phyloP scores from a whole-genome alignment of 768 basidiomycete species.

The Dentipellis fragilis region DNA sequence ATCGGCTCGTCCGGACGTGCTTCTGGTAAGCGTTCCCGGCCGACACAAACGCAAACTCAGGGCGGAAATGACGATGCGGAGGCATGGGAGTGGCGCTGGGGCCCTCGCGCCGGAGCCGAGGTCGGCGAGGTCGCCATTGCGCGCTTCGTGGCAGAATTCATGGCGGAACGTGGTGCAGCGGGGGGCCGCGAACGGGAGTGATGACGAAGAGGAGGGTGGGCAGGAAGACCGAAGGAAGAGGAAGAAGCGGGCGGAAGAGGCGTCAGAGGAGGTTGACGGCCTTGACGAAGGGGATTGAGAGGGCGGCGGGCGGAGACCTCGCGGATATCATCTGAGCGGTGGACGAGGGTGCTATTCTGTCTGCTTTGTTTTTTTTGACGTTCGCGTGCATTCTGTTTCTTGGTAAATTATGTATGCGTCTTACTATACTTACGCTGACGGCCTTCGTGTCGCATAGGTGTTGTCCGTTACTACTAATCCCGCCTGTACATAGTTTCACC shows the following conservation, averaged over 20 bases:
- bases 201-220: slow-evolving; percentile 12
- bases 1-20: slow-evolving; percentile 34
- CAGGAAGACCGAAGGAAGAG: slow-evolving; percentile 7
- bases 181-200: background rate
- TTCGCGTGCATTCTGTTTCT: slow-evolving; percentile 1
- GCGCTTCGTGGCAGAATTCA: slow-evolving; percentile 72
- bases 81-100: slow-evolving; percentile 80
- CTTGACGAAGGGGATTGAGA: slow-evolving; percentile 47
- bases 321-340: slow-evolving; percentile 23
- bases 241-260: slow-evolving; percentile 17
- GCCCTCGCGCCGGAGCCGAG: slow-evolving; percentile 68
- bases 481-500: too few relatives aligned
- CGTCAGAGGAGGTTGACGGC: slow-evolving; percentile 30
- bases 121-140: slow-evolving; percentile 72
- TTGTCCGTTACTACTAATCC: too few relatives aligned
- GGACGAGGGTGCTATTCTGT: too few relatives aligned
- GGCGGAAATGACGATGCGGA: slow-evolving; percentile 25
- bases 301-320: slow-evolving; percentile 53
- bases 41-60: slow-evolving; percentile 27
- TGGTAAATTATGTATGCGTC: background rate
- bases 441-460: too few relatives aligned
- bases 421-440: background rate
- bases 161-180: slow-evolving; percentile 33
- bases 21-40: slow-evolving; percentile 46
- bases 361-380: too few relatives aligned